Evolutionary conservation across 208 protist genomes (phyloP).

Genomic region (Herpetomonas tarakana): DNA sequence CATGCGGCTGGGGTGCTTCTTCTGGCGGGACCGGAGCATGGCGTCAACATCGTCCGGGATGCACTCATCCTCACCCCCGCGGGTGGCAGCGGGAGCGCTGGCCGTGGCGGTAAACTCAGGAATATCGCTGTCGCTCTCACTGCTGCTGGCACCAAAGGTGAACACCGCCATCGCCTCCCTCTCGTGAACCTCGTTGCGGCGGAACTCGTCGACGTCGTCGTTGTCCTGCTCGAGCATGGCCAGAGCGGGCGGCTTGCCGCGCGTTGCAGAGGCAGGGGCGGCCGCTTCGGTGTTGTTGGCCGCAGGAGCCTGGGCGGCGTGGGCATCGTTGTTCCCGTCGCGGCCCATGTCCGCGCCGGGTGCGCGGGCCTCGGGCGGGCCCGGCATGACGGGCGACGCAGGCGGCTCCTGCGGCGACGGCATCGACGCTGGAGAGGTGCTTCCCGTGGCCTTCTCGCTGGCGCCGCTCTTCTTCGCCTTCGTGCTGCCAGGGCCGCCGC

Average conservation of each 20-base stretch:
- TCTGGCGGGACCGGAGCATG: constrained; percentile 33
- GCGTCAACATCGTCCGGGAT: constrained; percentile 50
- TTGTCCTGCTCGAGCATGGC: constrained; percentile 7
- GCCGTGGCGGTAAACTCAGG: constrained; percentile 9
- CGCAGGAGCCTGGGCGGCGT: not conserved
- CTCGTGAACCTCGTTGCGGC: constrained; percentile 3
- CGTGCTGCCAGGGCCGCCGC: no score
- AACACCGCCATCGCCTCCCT: constrained; percentile 22
- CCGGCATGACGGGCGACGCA: not conserved
- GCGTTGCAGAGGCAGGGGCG: not conserved
- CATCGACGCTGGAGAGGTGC: not conserved
- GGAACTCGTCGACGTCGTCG: constrained; percentile 8
- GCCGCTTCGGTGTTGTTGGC: constrained; percentile 2
- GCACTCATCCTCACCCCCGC: constrained; percentile 7
- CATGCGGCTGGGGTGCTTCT: constrained; percentile 42
- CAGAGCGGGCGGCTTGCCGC: not conserved
- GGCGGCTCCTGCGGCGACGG: not conserved
- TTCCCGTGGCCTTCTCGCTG: constrained; percentile 4
- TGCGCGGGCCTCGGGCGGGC: not conserved
- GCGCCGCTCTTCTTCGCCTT: constrained; percentile 1
- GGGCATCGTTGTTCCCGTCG: not conserved
- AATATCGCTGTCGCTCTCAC: constrained; percentile 3
- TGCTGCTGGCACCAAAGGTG: constrained; percentile 19
- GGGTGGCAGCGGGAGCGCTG: not conserved
- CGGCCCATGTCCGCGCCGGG: no score